These are phyloP conservation scores for Fusarium staphyleae DNA, from an alignment of 2,329 filamentous ascomycete species.

Conservation along the genomic window DNA sequence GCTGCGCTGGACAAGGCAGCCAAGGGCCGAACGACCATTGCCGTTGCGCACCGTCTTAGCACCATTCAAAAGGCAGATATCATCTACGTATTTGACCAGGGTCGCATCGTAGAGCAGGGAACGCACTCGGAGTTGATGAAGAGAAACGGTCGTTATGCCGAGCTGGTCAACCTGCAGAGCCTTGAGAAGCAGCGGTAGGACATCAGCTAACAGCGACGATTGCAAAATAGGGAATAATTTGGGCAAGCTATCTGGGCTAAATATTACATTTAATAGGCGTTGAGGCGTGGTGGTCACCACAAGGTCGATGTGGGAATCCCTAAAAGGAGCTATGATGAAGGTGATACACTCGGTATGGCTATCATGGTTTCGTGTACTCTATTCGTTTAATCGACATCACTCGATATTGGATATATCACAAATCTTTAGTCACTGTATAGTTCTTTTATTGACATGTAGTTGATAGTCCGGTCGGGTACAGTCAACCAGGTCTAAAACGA, in stretches of 20 bases:
- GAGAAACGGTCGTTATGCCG: slow-evolving; percentile 74
- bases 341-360: slow-evolving; percentile 3
- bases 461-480: neutral
- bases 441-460: neutral
- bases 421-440: neutral
- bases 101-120: slow-evolving; percentile 83
- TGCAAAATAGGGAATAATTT: neutral
- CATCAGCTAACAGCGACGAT: neutral
- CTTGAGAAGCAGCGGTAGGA: slow-evolving; percentile 63
- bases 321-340: slow-evolving; percentile 4
- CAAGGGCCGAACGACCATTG: slow-evolving; percentile 87
- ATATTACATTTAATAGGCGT: slow-evolving; percentile 26
- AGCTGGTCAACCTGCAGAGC: slow-evolving; percentile 82
- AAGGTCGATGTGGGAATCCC: slow-evolving; percentile 4
- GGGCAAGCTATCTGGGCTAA: neutral
- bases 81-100: slow-evolving; percentile 96
- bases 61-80: slow-evolving; percentile 95
- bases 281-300: slow-evolving; percentile 6
- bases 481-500: too few species aligned
- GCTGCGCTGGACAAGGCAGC: slow-evolving; percentile 81
- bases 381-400: slow-evolving; percentile 17
- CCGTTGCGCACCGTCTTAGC: slow-evolving; percentile 88
- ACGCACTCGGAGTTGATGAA: slow-evolving; percentile 77
- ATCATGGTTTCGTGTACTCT: slow-evolving; percentile 14
- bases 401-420: neutral